Evolutionary conservation across 306 rosid genomes (phyloP).

Genomic region (cucumber (Cucumis sativus)): DNA sequence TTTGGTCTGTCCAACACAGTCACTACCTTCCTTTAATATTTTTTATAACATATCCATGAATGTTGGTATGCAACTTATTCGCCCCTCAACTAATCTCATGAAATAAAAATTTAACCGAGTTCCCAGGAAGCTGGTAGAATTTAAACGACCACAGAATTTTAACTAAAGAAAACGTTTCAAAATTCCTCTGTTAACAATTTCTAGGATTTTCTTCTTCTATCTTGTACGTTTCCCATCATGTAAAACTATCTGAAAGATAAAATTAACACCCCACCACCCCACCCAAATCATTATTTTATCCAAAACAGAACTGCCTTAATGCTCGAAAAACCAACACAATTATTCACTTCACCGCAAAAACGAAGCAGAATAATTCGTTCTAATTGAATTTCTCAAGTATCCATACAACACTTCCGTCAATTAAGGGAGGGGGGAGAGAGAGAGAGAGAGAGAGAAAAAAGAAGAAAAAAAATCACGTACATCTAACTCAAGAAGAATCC

Average conservation of each 20-base stretch:
- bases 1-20: neutral
- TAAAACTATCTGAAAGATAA: neutral
- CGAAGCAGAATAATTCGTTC: neutral
- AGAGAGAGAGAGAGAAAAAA: neutral
- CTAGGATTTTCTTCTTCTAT: neutral
- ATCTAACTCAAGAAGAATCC: conserved; percentile 82
- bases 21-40: neutral
- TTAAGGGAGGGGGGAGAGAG: neutral
- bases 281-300: neutral
- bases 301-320: neutral
- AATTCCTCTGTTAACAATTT: neutral
- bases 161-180: neutral
- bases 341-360: neutral
- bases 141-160: neutral
- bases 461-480: conserved; percentile 12
- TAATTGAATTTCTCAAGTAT: neutral
- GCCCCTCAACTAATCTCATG: neutral
- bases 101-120: neutral
- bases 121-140: neutral
- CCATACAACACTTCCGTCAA: neutral
- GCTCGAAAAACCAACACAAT: neutral
- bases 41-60: neutral
- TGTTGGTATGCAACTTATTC: neutral
- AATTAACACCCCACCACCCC: neutral
- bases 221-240: neutral